phyloP scores from a whole-genome alignment of 225 moss, liverwort and hornwort species.

The Ulota crispa region DNA sequence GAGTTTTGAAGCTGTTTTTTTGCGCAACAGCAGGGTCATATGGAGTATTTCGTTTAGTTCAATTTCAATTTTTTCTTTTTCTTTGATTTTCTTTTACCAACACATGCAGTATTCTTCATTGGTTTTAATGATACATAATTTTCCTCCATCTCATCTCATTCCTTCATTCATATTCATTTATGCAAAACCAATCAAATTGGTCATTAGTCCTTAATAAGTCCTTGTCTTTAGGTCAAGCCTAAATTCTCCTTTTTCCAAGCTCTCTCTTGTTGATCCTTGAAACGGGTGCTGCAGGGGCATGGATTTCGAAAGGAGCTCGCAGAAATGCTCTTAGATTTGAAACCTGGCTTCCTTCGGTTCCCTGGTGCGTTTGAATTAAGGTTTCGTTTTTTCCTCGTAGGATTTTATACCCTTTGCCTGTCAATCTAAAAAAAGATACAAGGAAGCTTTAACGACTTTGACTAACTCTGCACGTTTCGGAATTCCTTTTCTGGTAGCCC shows the following conservation, averaged over 20 bases:
- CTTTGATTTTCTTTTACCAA: background rate
- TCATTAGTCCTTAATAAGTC: background rate
- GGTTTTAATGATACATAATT: background rate
- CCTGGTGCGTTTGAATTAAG: conserved; percentile 55
- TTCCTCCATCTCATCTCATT: background rate
- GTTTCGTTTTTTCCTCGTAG: background rate
- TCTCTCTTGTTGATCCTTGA: background rate
- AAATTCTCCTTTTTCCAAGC: background rate
- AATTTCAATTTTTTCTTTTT: background rate
- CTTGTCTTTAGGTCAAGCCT: too few relatives aligned
- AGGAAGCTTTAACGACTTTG: background rate
- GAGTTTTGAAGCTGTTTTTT: background rate
- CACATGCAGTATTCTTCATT: background rate
- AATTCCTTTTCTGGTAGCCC: background rate
- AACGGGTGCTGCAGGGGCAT: conserved; percentile 58
- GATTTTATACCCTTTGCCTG: background rate
- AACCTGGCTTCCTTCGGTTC: conserved; percentile 90
- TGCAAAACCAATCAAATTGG: background rate
- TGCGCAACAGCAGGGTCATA: background rate
- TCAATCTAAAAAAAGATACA: background rate
- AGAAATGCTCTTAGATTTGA: conserved; percentile 69
- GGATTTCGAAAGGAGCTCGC: conserved; percentile 90
- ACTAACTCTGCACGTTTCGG: background rate
- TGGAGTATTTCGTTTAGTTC: background rate
- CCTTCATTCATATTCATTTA: background rate